Base-by-base conservation (phyloP, 257 asterid species). In the Gynochthodes officinalis region DNA sequence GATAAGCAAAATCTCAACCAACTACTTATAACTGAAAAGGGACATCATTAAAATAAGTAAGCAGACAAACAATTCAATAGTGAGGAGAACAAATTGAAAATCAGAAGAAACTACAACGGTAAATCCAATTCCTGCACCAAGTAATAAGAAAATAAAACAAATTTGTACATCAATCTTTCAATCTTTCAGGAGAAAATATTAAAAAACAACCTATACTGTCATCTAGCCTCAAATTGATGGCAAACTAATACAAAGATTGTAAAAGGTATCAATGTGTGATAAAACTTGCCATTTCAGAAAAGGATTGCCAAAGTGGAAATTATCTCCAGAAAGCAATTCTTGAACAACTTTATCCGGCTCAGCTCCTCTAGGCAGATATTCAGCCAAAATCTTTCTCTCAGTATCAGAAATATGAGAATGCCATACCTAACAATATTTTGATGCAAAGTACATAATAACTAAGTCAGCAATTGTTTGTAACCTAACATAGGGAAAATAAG, bases 241-340 rank as follows among this genome's bases (percentile, higher is more conserved):
- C 5, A 46, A 54, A 19, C 40, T 5, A 55, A 48, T 27, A 35
- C 54, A 18, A 32, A 39, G 19, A n/a, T 55, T 32, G 66, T 58
- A 28, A 40, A 49, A 40, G 40, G 32, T 46, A 77, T 19, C 44
- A 66, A 66, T 25, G 59, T 58, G 62, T 53, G 55, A 67, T 50
- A 71, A 59, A 74, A 87, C 98, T 82, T 88, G 81, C 99, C 99
- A 94, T 80, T 86, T 88, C 25, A 61, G 42, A 71, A 77, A 84
- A 79, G 95, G 97, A 81, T 88, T 94, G 78, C 97, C 97, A 55
- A 94, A 94, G 77, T 87, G 89, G 74, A 94, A 79, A 82, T 87
- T 90, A 68, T 78, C 82, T 85, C 96, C 96, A 21, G 87, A 86
- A 78, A 94, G 92, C 83, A 94, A 82, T 61, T 87, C 89, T 69